Percentiles rank a stretch among this genome's conserved stretches.
Evolutionary conservation across 1,284 basidiomycete species (phyloP).

Genomic region (Gomphus sp.): DNA sequence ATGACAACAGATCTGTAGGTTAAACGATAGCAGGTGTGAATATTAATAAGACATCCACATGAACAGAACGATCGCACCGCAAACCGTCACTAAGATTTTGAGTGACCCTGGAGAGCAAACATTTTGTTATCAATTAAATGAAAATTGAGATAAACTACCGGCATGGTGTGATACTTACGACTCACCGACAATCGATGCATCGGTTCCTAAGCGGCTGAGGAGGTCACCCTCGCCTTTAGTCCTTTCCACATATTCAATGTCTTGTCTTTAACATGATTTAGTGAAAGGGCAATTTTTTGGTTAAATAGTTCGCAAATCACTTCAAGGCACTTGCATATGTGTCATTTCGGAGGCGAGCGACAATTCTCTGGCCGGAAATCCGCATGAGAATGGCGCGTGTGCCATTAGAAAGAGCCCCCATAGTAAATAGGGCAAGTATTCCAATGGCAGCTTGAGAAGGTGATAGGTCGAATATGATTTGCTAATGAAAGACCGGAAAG

Average conservation of each 20-base stretch:
- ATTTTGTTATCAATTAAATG: neutral
- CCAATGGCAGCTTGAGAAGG: conserved; percentile 73
- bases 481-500: conserved; percentile 30
- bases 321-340: conserved; percentile 76
- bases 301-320: neutral
- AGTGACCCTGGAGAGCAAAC: conserved; percentile 52
- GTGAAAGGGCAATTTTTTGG: neutral
- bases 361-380: conserved; percentile 85
- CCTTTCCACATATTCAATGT: conserved; percentile 83
- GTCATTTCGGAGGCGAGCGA: conserved; percentile 77
- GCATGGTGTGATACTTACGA: conserved; percentile 39
- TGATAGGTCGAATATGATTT: conserved; percentile 70
- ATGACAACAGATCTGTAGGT: conserved; percentile 63
- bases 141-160: neutral
- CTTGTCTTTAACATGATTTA: conserved; percentile 39
- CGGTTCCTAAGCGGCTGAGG: conserved; percentile 83
- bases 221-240: conserved; percentile 85
- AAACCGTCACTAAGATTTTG: conserved; percentile 90
- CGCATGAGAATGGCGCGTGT: conserved; percentile 86
- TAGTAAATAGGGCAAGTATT: conserved; percentile 75
- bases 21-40: neutral
- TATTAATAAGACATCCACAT: neutral
- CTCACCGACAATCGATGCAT: conserved; percentile 93
- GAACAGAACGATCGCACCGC: conserved; percentile 26
- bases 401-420: conserved; percentile 85